phyloP scores from a whole-genome alignment of 352 stramenopile species.

The Phytopythium cucurbitacearum region DNA sequence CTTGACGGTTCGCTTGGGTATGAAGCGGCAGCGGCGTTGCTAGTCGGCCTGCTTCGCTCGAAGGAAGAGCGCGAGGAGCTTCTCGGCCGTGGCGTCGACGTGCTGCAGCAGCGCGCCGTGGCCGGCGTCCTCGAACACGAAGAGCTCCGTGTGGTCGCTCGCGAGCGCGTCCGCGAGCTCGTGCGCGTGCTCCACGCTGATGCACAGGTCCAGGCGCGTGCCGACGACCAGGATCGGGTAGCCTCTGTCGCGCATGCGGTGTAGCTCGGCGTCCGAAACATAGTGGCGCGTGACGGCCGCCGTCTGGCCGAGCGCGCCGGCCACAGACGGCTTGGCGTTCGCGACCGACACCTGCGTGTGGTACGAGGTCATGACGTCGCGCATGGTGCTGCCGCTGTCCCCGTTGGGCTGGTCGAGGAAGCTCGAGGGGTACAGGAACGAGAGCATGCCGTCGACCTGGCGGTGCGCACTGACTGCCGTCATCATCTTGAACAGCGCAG shows the following conservation, averaged over 20 bases:
- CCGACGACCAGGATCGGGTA: conserved; percentile 45
- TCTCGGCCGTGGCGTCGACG: conserved; percentile 24
- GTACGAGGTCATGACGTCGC: conserved; percentile 34
- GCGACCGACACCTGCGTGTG: conserved; percentile 19
- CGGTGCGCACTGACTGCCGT: conserved; percentile 20
- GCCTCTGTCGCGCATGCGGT: conserved; percentile 20
- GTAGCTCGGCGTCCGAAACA: conserved; percentile 28
- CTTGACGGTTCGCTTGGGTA: background rate
- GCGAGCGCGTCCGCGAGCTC: conserved; percentile 19
- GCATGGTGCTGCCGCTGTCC: conserved; percentile 19
- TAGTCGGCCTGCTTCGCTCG: background rate
- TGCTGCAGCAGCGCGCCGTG: conserved; percentile 37
- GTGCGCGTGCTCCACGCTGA: conserved; percentile 23
- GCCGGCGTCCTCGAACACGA: conserved; percentile 34
- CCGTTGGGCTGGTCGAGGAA: conserved; percentile 23
- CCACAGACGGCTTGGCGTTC: conserved; percentile 9
- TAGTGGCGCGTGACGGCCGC: conserved; percentile 19
- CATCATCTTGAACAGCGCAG: conserved; percentile 26
- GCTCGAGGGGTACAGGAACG: conserved; percentile 42
- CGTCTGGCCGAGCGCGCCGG: conserved; percentile 20
- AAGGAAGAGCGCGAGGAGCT: conserved; percentile 9
- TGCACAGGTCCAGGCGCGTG: conserved; percentile 19
- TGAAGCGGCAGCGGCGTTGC: background rate
- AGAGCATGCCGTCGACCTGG: conserved; percentile 33
- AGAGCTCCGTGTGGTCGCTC: conserved; percentile 24